Percentiles rank a stretch among this genome's conserved stretches.
Evolutionary conservation across 108 stramenopile genomes (phyloP).

Genomic region (Mayamaea pseudoterrestris): DNA sequence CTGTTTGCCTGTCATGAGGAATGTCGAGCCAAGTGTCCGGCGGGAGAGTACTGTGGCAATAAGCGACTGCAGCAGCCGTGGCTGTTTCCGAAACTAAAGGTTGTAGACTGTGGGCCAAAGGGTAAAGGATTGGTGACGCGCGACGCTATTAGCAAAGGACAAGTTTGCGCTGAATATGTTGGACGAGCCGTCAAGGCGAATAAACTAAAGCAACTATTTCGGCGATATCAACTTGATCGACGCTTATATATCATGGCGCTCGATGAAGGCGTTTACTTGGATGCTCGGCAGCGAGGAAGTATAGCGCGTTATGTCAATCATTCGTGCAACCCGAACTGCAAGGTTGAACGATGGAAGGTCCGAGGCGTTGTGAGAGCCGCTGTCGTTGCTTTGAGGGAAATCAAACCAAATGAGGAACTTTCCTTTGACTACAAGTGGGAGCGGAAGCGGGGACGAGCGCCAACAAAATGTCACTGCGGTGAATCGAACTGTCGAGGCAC

Average conservation of each 20-base stretch:
- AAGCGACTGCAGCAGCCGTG: slow-evolving; percentile 46
- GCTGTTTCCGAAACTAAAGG: slow-evolving; percentile 39
- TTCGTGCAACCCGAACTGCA: slow-evolving; percentile 92
- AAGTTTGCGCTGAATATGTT: slow-evolving; percentile 73
- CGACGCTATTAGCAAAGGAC: slow-evolving; percentile 39
- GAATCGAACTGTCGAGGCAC: slow-evolving; percentile 80
- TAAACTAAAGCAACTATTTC: slow-evolving; percentile 47
- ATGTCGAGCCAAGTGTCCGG: slow-evolving; percentile 46
- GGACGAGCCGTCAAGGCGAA: slow-evolving; percentile 63
- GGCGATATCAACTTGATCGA: slow-evolving; percentile 54
- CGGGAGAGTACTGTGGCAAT: slow-evolving; percentile 60
- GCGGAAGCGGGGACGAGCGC: slow-evolving; percentile 75
- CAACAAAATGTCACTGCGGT: slow-evolving; percentile 92
- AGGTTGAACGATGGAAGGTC: slow-evolving; percentile 87
- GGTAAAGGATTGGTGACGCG: slow-evolving; percentile 53
- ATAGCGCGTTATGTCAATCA: slow-evolving; percentile 97
- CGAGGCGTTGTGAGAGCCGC: slow-evolving; percentile 69
- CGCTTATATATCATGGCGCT: slow-evolving; percentile 94
- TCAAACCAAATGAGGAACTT: slow-evolving; percentile 85
- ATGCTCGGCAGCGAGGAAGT: slow-evolving; percentile 86
- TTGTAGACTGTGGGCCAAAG: slow-evolving; percentile 66
- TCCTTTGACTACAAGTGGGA: slow-evolving; percentile 97
- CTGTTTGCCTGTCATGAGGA: slow-evolving; percentile 72
- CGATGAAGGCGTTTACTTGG: slow-evolving; percentile 79
- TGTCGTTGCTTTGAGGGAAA: slow-evolving; percentile 71